phyloP scores from a whole-genome alignment of 2,329 filamentous ascomycete genomes.

The Penicillium sp. region DNA sequence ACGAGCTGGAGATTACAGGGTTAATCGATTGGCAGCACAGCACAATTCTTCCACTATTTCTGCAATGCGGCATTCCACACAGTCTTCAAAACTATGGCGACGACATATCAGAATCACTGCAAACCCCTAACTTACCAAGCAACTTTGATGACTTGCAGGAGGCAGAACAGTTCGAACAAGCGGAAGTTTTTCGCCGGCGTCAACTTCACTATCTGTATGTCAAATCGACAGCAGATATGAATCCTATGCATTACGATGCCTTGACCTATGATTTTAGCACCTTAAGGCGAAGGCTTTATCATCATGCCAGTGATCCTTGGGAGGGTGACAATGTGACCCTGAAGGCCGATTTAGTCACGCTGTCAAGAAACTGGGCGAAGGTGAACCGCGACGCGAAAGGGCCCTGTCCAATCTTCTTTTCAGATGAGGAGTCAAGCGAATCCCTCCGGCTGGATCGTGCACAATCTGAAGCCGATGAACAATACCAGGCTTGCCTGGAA shows the following conservation, averaged over 20 bases:
- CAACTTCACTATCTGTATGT: constrained; percentile 25
- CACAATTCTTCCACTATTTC: constrained; percentile 27
- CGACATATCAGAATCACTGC: constrained; percentile 17
- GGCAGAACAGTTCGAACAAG: constrained; percentile 14
- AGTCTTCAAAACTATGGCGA: constrained; percentile 29
- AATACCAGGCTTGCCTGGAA: constrained; percentile 9
- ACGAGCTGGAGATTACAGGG: constrained; percentile 21
- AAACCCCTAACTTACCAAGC: constrained; percentile 14
- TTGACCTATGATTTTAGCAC: constrained; percentile 13
- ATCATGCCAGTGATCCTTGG: constrained; percentile 27
- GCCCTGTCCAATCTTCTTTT: constrained; percentile 7
- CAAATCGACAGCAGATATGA: constrained; percentile 13
- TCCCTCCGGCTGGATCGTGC: constrained; percentile 2
- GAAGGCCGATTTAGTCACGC: constrained; percentile 23
- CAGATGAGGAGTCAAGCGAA: constrained; percentile 7
- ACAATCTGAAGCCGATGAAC: constrained; percentile 10
- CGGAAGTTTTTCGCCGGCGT: constrained; percentile 16
- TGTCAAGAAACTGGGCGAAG: constrained; percentile 15
- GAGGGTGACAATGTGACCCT: constrained; percentile 27
- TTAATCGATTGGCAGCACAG: constrained; percentile 33
- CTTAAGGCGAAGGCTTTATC: constrained; percentile 18
- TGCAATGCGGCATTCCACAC: constrained; percentile 29
- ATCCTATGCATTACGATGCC: constrained; percentile 19
- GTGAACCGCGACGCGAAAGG: neutral
- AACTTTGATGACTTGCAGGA: constrained; percentile 15